Conservation (phyloP, 1,139 yeast species). For the Taphrina pruni region DNA sequence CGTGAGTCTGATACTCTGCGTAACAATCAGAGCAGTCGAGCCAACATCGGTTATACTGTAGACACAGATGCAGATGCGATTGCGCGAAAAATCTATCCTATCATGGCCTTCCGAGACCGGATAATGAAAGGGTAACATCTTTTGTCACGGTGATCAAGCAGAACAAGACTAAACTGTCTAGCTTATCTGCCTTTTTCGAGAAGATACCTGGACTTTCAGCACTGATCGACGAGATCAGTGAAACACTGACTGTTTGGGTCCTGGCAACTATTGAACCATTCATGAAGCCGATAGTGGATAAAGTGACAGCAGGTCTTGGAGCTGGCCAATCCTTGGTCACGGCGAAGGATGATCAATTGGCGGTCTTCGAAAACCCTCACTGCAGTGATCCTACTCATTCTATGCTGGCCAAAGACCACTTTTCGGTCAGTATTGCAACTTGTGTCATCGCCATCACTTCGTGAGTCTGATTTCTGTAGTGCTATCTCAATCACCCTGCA, state of each 20-base stretch:
- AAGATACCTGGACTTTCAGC: constrained; percentile 47
- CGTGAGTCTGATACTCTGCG: constrained; percentile 41
- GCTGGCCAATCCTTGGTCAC: constrained; percentile 47
- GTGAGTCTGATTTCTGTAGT: constrained; percentile 4
- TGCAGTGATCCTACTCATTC: constrained; percentile 48
- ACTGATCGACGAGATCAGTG: constrained; percentile 47
- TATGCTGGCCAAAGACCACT: constrained; percentile 49
- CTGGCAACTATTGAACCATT: constrained; percentile 48
- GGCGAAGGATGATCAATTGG: constrained; percentile 48
- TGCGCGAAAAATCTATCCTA: constrained; percentile 46
- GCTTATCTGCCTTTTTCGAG: constrained; percentile 43
- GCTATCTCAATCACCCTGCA: constrained; percentile 53
- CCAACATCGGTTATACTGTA: constrained; percentile 24
- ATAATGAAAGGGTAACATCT: constrained; percentile 45
- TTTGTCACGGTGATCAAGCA: too few species aligned
- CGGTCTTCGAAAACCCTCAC: constrained; percentile 48
- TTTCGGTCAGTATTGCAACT: constrained; percentile 41
- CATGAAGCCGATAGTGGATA: constrained; percentile 47
- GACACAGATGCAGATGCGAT: constrained; percentile 45
- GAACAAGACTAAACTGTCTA: neutral
- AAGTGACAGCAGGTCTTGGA: constrained; percentile 45
- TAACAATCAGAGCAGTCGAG: neutral
- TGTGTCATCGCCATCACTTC: neutral
- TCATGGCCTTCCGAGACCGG: constrained; percentile 47
- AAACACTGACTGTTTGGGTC: constrained; percentile 47